These are phyloP conservation scores for Hymenoscyphus scutula DNA, from an alignment of 2,329 filamentous ascomycete species.

Conservation along the genomic window DNA sequence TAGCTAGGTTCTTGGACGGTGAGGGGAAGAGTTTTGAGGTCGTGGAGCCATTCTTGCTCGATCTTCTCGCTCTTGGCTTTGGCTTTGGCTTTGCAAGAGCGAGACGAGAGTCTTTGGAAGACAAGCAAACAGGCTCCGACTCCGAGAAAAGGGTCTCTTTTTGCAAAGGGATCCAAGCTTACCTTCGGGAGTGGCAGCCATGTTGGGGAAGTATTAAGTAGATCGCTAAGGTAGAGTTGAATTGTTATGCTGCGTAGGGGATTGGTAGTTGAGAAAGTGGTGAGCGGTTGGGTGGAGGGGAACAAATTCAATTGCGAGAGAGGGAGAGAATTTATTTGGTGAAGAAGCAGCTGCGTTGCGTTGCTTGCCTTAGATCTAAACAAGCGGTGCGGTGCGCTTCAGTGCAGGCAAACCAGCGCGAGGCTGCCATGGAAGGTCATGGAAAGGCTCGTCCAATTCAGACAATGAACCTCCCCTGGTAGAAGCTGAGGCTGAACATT, in stretches of 20 bases:
- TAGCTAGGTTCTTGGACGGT: slow-evolving; percentile 10
- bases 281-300: neutral
- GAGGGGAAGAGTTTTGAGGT: neutral
- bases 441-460: neutral
- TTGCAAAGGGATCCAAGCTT: slow-evolving; percentile 25
- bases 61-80: neutral
- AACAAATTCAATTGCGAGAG: slow-evolving; percentile 5
- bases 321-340: slow-evolving; percentile 11
- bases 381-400: slow-evolving; percentile 13
- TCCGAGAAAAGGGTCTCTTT: neutral
- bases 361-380: neutral
- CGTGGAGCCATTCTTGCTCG: neutral
- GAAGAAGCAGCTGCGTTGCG: neutral
- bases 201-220: slow-evolving; percentile 18
- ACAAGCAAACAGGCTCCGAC: neutral
- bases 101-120: neutral
- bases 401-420: slow-evolving; percentile 11
- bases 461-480: neutral
- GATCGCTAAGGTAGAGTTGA: neutral
- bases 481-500: neutral
- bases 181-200: slow-evolving; percentile 34
- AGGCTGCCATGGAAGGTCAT: slow-evolving; percentile 14
- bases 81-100: neutral
- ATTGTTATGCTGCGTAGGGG: neutral
- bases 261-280: neutral